phyloP scores from a whole-genome alignment of 2,329 filamentous ascomycete species.

The Scopulariopsis brevicaulis region DNA sequence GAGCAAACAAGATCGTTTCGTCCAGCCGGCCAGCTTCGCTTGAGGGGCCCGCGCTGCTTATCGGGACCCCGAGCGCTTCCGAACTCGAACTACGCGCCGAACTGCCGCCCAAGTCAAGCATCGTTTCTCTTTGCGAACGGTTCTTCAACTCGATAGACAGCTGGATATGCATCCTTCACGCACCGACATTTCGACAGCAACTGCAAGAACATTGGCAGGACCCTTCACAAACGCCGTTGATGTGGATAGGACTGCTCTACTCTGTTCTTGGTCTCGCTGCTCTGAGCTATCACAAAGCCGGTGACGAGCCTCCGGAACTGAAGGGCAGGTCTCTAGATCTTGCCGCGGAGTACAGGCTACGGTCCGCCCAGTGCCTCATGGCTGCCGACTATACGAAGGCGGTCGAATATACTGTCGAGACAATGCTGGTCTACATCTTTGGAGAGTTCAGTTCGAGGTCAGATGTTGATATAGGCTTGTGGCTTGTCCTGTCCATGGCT shows the following conservation, averaged over 20 bases:
- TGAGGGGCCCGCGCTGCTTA: constrained; percentile 66
- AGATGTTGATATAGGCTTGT: constrained; percentile 61
- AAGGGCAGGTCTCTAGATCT: constrained; percentile 51
- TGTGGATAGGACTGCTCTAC: constrained; percentile 71
- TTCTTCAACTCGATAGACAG: constrained; percentile 80
- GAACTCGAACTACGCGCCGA: constrained; percentile 68
- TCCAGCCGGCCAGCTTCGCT: constrained; percentile 48
- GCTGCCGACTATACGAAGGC: constrained; percentile 69
- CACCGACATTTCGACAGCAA: constrained; percentile 73
- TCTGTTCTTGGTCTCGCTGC: constrained; percentile 67
- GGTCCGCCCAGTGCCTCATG: constrained; percentile 69
- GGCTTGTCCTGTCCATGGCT: constrained; percentile 42
- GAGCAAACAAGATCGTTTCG: constrained; percentile 63
- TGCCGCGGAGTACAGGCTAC: constrained; percentile 52
- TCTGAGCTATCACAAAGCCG: constrained; percentile 68
- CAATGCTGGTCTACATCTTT: constrained; percentile 63
- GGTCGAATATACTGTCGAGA: constrained; percentile 65
- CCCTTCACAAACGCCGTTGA: constrained; percentile 59
- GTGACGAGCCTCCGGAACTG: constrained; percentile 71
- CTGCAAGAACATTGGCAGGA: constrained; percentile 57
- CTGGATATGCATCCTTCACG: constrained; percentile 65
- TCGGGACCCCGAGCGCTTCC: constrained; percentile 60
- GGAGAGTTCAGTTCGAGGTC: constrained; percentile 63
- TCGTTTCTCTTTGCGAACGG: constrained; percentile 75
- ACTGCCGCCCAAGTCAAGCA: constrained; percentile 68